A percentile compares a stretch with the other conserved stretches of the same genome.
Evolutionary conservation across 345 rosid genomes (phyloP).

Genomic region (Arabis alpina): DNA sequence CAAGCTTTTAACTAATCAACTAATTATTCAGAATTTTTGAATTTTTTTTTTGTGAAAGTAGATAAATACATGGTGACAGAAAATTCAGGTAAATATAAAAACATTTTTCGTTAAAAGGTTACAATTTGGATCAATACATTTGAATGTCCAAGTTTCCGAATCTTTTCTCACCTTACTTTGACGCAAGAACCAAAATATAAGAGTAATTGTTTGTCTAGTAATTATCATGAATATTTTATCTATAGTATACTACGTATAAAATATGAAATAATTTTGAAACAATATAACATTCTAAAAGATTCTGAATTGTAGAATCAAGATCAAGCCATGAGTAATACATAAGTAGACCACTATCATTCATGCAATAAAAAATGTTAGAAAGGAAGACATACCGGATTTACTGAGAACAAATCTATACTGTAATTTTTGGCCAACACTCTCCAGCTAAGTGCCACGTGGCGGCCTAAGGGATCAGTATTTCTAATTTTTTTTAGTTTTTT

Average conservation of each 20-base stretch:
- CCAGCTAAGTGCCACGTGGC: too few species aligned
- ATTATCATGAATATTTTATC: not conserved
- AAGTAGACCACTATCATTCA: not conserved
- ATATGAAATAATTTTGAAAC: not conserved
- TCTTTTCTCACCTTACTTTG: slow-evolving; percentile 9
- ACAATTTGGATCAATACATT: too few species aligned
- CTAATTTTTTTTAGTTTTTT: too few species aligned
- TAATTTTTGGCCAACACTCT: too few species aligned
- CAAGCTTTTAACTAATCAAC: too few species aligned
- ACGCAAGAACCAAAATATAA: slow-evolving; percentile 1
- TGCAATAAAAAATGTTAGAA: slow-evolving; percentile 17
- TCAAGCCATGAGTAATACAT: too few species aligned
- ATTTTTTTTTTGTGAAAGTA: too few species aligned
- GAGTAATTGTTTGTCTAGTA: not conserved
- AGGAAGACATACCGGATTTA: too few species aligned
- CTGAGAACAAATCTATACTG: too few species aligned
- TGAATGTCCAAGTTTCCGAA: not conserved
- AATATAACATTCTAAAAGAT: not conserved
- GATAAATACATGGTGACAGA: not conserved
- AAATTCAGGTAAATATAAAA: not conserved
- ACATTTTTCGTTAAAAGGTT: not conserved
- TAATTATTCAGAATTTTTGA: too few species aligned
- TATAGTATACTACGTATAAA: not conserved
- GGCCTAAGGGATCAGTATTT: too few species aligned
- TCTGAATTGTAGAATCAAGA: too few species aligned